Percentiles rank a stretch among this genome's conserved stretches.
Evolutionary conservation across 2,329 filamentous ascomycete genomes (phyloP).

Genomic region (Verticillium longisporum): DNA sequence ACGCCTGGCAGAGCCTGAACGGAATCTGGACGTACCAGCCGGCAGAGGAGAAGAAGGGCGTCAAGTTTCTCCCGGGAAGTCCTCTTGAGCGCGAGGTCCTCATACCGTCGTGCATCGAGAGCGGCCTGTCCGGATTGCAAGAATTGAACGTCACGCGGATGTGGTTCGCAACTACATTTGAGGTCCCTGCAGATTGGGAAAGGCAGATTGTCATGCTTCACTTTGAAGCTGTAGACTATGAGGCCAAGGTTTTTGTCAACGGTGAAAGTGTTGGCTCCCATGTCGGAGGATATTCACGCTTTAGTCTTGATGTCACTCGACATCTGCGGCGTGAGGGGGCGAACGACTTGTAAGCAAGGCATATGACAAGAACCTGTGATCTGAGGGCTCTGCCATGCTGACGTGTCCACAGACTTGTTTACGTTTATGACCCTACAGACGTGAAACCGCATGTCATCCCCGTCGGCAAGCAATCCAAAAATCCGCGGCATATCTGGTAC

Average conservation of each 20-base stretch:
- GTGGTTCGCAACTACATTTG: slow-evolving; percentile 46
- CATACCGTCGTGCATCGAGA: slow-evolving; percentile 36
- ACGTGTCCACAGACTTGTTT: slow-evolving; percentile 42
- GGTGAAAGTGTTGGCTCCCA: slow-evolving; percentile 43
- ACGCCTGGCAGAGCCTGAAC: slow-evolving; percentile 49
- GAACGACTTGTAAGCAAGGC: slow-evolving; percentile 46
- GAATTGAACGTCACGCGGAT: slow-evolving; percentile 31
- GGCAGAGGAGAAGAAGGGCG: slow-evolving; percentile 13
- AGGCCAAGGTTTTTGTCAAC: slow-evolving; percentile 53
- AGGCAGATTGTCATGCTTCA: slow-evolving; percentile 40
- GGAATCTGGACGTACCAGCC: slow-evolving; percentile 50
- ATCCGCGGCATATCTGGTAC: slow-evolving; percentile 61
- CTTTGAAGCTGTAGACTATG: slow-evolving; percentile 53
- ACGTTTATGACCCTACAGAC: slow-evolving; percentile 63
- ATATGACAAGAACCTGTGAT: neutral
- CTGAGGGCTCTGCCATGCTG: neutral
- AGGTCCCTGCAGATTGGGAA: slow-evolving; percentile 39
- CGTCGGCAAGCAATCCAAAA: slow-evolving; percentile 56
- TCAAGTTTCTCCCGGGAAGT: slow-evolving; percentile 12
- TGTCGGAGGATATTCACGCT: slow-evolving; percentile 55
- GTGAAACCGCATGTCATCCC: slow-evolving; percentile 47
- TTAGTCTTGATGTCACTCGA: slow-evolving; percentile 51
- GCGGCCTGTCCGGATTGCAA: slow-evolving; percentile 42
- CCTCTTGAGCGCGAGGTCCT: slow-evolving; percentile 30
- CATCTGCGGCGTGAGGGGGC: slow-evolving; percentile 28